phyloP scores from a whole-genome alignment of 768 basidiomycete species.

The Pisolithus orientalis region DNA sequence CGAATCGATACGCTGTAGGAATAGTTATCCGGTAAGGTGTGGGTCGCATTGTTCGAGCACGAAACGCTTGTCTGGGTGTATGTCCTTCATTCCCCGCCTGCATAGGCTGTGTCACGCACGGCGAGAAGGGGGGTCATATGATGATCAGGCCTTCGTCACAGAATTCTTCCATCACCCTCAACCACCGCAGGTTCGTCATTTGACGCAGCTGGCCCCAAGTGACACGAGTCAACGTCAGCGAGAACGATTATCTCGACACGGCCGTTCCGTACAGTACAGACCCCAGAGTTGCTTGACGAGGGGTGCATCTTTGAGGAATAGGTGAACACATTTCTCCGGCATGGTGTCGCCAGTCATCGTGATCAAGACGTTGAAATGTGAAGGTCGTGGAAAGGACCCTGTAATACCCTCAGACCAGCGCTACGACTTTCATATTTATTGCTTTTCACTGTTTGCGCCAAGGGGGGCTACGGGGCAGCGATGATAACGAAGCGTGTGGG shows the following conservation, averaged over 20 bases:
- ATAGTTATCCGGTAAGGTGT: conserved; percentile 45
- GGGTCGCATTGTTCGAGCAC: conserved; percentile 50
- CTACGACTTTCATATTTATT: no score
- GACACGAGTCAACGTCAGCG: background rate
- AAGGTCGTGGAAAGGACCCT: no score
- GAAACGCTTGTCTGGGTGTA: conserved; percentile 67
- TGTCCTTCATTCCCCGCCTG: conserved; percentile 26
- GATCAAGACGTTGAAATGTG: no score
- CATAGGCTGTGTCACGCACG: conserved; percentile 17
- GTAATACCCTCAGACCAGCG: no score
- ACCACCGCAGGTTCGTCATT: conserved; percentile 1
- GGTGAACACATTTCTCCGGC: conserved; percentile 11
- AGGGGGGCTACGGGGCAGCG: no score
- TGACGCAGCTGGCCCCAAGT: background rate
- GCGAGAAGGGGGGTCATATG: conserved; percentile 7
- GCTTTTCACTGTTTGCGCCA: no score
- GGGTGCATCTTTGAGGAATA: conserved; percentile 22
- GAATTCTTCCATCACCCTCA: conserved; percentile 22
- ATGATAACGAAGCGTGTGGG: no score
- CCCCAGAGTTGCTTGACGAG: conserved; percentile 22
- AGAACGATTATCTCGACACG: conserved; percentile 20
- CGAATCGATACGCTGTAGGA: background rate
- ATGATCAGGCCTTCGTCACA: conserved; percentile 24
- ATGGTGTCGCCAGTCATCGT: no score
- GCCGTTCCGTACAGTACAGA: conserved; percentile 24